Evolutionary conservation across 495 filamentous ascomycete genomes (phyloP).

Genomic region (Aspergillus indologenus): DNA sequence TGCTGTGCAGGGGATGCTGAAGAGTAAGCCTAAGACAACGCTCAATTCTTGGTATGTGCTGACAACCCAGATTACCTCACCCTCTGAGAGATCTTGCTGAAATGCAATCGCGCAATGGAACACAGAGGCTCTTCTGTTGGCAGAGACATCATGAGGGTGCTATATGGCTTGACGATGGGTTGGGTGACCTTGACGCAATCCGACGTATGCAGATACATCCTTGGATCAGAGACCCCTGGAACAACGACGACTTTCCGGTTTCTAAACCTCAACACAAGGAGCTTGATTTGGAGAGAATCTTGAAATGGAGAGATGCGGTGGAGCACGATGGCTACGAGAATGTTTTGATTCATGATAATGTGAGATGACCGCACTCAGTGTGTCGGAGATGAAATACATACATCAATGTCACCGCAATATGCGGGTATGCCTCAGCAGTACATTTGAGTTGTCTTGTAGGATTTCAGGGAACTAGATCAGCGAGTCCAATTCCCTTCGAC

Average conservation of each 20-base stretch:
- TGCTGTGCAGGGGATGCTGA: not conserved
- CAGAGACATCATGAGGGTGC: not conserved
- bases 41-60: not conserved
- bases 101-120: not conserved
- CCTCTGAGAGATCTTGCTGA: not conserved
- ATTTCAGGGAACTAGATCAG: too few species aligned
- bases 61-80: not conserved
- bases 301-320: not conserved
- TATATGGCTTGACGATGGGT: not conserved
- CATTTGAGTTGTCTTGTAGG: too few species aligned
- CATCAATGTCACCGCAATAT: too few species aligned
- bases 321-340: not conserved
- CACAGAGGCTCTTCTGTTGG: not conserved
- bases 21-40: not conserved
- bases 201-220: not conserved
- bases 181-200: not conserved
- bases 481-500: too few species aligned
- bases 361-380: too few species aligned
- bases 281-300: not conserved
- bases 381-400: too few species aligned
- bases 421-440: too few species aligned
- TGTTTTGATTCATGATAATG: too few species aligned
- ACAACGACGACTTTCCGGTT: not conserved
- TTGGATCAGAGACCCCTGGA: not conserved
- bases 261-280: not conserved